Evolutionary conservation across 2,329 filamentous ascomycete species (phyloP), one percentile per base, ranked within the genome.

Genomic region (Bertia moriformis): DNA sequence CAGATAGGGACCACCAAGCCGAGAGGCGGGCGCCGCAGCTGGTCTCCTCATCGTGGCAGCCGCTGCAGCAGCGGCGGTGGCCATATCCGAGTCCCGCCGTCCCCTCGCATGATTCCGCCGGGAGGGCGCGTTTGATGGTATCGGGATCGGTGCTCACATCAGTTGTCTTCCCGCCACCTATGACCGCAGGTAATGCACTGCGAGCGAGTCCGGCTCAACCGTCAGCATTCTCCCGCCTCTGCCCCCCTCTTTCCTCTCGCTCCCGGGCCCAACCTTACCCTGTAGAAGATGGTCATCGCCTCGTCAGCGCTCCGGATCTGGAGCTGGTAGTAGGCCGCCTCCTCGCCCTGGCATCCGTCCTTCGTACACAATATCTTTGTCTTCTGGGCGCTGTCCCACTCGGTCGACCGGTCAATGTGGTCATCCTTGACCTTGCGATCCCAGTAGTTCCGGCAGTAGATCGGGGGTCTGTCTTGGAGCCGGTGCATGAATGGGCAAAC

Each of bases 221-320:
- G 43, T 39, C 19, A 37, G 29, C 37, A 27, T 7, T n/a, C n/a
- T n/a, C n/a, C n/a, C n/a, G n/a, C n/a, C n/a, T n/a, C n/a, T n/a
- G n/a, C n/a, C 4, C 4, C 30, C n/a, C 29, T 38, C 14, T 38
- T 36, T 29, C n/a, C n/a, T 12, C 24, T n/a, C 24, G n/a, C 7
- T 36, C 17, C 7, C 17, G 14, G 10, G 10, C 32, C 36, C 20
- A 33, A 38, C 51, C 61, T 40, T 52, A 85, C 83, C 73, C 87
- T 91, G 63, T 81, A 93, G 61, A 96, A 96, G 43, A 78, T 89
- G 48, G 91, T 98, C 83, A 94, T 95, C 43, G 91, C 91, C 69
- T 98, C 91, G 63, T 98, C 91, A 39, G 91, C 91, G 67, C 86
- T 93, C 49, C 91, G 78, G 62, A 96, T 96, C 70, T 98, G 91